Evolutionary conservation across 306 rosid species (phyloP).

Genomic region (Fagus sylvatica): DNA sequence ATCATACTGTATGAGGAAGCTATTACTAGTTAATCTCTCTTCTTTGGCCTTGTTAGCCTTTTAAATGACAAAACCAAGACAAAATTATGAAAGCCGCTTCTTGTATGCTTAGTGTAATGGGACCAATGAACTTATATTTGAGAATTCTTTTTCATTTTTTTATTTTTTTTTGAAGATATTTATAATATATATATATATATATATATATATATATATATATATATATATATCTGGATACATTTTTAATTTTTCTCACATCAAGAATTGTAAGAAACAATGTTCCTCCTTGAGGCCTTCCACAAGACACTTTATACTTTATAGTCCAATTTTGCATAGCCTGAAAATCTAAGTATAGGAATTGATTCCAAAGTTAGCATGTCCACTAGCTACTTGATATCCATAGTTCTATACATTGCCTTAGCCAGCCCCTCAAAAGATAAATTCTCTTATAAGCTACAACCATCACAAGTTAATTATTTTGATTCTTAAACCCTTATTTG

Average conservation of each 20-base stretch:
- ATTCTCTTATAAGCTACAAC: no score
- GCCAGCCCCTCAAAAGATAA: no score
- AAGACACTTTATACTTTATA: neutral
- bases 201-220: no score
- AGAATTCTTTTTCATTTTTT: neutral
- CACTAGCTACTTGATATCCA: no score
- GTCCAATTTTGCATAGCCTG: no score
- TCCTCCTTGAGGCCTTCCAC: neutral
- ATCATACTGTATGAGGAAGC: conserved; percentile 10
- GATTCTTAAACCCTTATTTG: no score
- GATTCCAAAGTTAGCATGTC: no score
- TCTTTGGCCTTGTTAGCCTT: conserved; percentile 14
- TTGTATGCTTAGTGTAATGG: neutral
- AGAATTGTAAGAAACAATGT: neutral
- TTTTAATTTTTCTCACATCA: neutral
- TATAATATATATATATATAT: no score
- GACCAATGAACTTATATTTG: neutral
- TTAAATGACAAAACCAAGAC: conserved; percentile 22
- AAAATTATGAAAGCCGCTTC: neutral
- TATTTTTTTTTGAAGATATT: no score
- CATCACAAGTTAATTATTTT: no score
- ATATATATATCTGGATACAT: neutral
- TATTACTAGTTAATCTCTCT: neutral
- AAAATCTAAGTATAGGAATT: no score
- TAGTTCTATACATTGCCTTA: no score